Percentiles rank a stretch among this genome's conserved stretches.
These are phyloP conservation scores for Aspergillus pseudoviridinutans DNA, from an alignment of 2,329 filamentous ascomycete species.

Conservation along the genomic window DNA sequence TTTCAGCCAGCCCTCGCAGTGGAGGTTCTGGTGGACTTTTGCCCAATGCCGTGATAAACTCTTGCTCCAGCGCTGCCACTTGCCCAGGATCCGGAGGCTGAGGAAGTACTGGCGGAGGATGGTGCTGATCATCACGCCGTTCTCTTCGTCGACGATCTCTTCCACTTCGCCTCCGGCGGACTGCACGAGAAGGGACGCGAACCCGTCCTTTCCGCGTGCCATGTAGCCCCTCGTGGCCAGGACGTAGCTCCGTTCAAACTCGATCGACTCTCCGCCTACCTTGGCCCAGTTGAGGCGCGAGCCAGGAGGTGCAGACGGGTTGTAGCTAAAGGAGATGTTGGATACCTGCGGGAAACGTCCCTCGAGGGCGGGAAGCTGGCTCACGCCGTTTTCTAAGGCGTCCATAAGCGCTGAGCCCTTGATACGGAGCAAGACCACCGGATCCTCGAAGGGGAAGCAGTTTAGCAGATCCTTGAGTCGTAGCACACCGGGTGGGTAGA, in stretches of 20 bases:
- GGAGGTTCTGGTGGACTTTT: conserved; percentile 59
- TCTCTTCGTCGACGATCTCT: conserved; percentile 80
- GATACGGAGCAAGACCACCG: conserved; percentile 71
- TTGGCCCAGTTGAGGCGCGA: conserved; percentile 61
- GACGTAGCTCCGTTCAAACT: conserved; percentile 62
- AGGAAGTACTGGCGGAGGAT: conserved; percentile 90
- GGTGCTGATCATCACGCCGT: conserved; percentile 78
- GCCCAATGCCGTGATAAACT: conserved; percentile 63
- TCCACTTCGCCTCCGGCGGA: conserved; percentile 72
- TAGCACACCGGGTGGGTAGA: conserved; percentile 77
- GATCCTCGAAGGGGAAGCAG: conserved; percentile 91
- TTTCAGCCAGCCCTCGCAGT: conserved; percentile 49
- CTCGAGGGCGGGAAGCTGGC: conserved; percentile 76
- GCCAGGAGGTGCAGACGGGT: conserved; percentile 58
- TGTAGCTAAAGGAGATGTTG: conserved; percentile 72
- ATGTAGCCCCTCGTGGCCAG: conserved; percentile 84
- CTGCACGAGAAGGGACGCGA: conserved; percentile 68
- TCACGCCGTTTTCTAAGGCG: conserved; percentile 82
- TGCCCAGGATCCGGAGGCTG: conserved; percentile 73
- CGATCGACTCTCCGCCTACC: conserved; percentile 59
- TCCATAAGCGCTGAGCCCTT: conserved; percentile 68
- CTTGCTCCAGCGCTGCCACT: conserved; percentile 69
- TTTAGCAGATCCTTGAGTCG: conserved; percentile 77
- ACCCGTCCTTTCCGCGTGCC: conserved; percentile 84
- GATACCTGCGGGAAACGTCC: conserved; percentile 83